Evolutionary conservation across 2,329 filamentous ascomycete genomes (phyloP).

Genomic region (Leptographium wingfieldii): DNA sequence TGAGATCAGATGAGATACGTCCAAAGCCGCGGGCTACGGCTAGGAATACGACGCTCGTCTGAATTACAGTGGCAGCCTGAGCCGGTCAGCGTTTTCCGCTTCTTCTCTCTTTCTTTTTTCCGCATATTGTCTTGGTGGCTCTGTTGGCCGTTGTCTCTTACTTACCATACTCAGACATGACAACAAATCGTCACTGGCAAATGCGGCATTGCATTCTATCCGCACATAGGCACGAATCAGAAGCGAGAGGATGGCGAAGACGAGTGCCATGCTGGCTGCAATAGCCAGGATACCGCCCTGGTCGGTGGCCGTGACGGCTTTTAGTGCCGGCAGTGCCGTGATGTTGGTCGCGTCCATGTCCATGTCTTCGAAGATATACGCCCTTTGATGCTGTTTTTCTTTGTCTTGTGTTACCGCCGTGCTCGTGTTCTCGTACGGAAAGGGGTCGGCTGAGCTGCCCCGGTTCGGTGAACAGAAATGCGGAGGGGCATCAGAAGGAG

Average conservation of each 20-base stretch:
- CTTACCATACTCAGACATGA: slow-evolving; percentile 17
- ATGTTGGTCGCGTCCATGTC: slow-evolving; percentile 5
- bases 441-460: background rate
- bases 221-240: slow-evolving; percentile 26
- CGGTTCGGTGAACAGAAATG: background rate
- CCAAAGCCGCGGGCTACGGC: slow-evolving; percentile 27
- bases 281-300: slow-evolving; percentile 28
- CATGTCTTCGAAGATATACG: no score
- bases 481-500: background rate
- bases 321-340: slow-evolving; percentile 19
- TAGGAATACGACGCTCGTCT: slow-evolving; percentile 24
- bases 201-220: slow-evolving; percentile 17
- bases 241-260: slow-evolving; percentile 25
- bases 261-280: slow-evolving; percentile 23
- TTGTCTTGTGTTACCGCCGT: background rate
- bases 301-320: slow-evolving; percentile 22
- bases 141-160: no score
- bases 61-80: slow-evolving; percentile 22
- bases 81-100: background rate
- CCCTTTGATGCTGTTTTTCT: no score
- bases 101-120: background rate
- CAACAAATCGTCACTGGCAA: slow-evolving; percentile 23
- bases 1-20: slow-evolving; percentile 12
- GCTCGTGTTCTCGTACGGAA: background rate
- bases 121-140: no score